Evolutionary conservation across 345 rosid genomes (phyloP), one percentile per base, ranked within the genome.

Genomic region (Arabidopsis thaliana): DNA sequence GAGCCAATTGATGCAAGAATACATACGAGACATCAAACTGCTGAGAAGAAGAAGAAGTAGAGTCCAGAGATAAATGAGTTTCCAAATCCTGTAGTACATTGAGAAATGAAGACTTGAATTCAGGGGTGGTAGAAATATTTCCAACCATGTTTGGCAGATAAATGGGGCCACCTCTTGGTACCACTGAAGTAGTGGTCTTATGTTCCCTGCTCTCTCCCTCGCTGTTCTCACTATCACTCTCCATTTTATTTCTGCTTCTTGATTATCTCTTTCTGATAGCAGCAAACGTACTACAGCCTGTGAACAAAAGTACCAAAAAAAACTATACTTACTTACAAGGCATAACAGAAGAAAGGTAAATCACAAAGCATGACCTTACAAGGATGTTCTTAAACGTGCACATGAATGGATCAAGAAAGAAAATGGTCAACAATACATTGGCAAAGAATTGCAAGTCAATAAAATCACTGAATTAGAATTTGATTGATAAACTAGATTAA

Each of bases 91-190:
- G 41, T 0, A 80, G 64, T 23, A 75, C 69, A 34, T 5, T 56
- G 77, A 75, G 69, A 59, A 51, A 71, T 55, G 80, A 75, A 70
- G 79, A 55, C 13, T 45, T 77, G 10, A 80, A 75, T 3, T 75
- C 73, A 6, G 77, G 65, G 2, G 71, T 16, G 0, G 76, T 52
- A 13, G 77, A 50, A 10, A 75, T 23, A 23, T 67, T 42, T 9
- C 74, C 80, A 57, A 58, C 80, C 73, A 69, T 80, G 65, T 75
- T 65, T 9, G 69, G 74, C 0, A 80, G 46, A 80, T 64, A 75
- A 46, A 80, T 66, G 0, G 83, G 83, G 1, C 82, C 82, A 64
- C 83, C 83, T 80, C 80, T 75, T 0, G 83, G 83, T 11, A 75
- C 40, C 5, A 76, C 56, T 42, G 63, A 59, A 34, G 77, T 66